phyloP scores from a whole-genome alignment of 2,329 filamentous ascomycete species.

The Penicillium digitatum region DNA sequence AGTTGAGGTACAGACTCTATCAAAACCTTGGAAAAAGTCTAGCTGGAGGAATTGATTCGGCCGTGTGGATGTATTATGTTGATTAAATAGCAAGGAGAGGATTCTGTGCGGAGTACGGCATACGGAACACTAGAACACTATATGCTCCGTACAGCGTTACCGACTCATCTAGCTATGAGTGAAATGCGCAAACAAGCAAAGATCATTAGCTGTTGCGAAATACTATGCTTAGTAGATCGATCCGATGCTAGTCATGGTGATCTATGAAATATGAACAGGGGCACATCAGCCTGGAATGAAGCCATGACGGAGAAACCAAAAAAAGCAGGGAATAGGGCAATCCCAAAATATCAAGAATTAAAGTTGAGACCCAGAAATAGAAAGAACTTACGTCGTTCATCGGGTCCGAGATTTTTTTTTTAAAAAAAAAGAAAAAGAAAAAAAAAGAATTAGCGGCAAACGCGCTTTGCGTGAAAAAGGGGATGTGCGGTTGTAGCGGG shows the following conservation, averaged over 20 bases:
- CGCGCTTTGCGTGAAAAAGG: conserved; percentile 37
- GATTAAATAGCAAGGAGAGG: not conserved
- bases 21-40: not conserved
- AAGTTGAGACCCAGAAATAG: not conserved
- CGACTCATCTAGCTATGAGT: not conserved
- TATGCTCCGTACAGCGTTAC: not conserved
- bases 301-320: conserved; percentile 4
- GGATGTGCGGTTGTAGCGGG: conserved; percentile 33
- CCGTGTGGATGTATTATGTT: not conserved
- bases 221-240: conserved; percentile 7
- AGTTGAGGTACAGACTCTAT: not conserved
- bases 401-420: not conserved
- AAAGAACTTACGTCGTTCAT: not conserved
- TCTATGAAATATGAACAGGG: not conserved
- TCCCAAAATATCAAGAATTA: not conserved
- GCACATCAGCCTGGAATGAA: not conserved
- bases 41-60: not conserved
- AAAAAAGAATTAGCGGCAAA: conserved; percentile 31
- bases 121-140: not conserved
- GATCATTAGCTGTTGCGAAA: conserved; percentile 2
- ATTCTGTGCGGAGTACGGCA: not conserved
- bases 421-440: no score
- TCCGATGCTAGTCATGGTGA: not conserved
- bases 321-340: not conserved
- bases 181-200: not conserved